phyloP scores from a whole-genome alignment of 108 stramenopile species.

The Licmophora abbreviata region DNA sequence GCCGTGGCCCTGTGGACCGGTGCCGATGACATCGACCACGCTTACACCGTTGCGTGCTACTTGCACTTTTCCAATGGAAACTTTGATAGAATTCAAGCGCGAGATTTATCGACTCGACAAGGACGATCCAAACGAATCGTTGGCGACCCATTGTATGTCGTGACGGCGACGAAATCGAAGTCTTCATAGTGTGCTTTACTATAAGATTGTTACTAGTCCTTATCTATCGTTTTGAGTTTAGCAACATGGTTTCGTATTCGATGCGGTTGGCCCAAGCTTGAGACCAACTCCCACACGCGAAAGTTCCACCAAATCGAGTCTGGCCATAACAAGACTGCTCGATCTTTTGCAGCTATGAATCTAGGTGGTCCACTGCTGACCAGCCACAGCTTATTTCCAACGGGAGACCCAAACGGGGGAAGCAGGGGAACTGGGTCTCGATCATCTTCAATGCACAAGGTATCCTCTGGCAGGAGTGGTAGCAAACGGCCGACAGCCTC shows the following conservation, averaged over 20 bases:
- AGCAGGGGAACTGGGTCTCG: conserved; percentile 44
- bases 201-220: background rate
- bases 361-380: conserved; percentile 10
- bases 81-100: conserved; percentile 46
- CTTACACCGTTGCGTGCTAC: conserved; percentile 70
- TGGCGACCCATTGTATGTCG: conserved; percentile 81
- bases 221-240: background rate
- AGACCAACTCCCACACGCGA: conserved; percentile 15
- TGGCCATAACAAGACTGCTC: conserved; percentile 16
- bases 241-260: conserved; percentile 4
- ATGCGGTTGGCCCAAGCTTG: conserved; percentile 6
- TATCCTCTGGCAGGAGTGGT: conserved; percentile 29
- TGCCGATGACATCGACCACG: conserved; percentile 91
- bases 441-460: conserved; percentile 49
- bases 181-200: background rate
- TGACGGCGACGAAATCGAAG: conserved; percentile 41
- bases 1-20: conserved; percentile 70
- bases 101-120: conserved; percentile 67
- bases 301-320: conserved; percentile 36
- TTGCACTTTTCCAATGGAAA: conserved; percentile 54
- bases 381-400: conserved; percentile 46
- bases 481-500: conserved; percentile 20
- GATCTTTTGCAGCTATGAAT: conserved; percentile 10
- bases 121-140: conserved; percentile 44
- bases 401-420: conserved; percentile 27